These are phyloP conservation scores for Fraxinus sp. DNA, from an alignment of 305 asterid species.

Conservation along the genomic window DNA sequence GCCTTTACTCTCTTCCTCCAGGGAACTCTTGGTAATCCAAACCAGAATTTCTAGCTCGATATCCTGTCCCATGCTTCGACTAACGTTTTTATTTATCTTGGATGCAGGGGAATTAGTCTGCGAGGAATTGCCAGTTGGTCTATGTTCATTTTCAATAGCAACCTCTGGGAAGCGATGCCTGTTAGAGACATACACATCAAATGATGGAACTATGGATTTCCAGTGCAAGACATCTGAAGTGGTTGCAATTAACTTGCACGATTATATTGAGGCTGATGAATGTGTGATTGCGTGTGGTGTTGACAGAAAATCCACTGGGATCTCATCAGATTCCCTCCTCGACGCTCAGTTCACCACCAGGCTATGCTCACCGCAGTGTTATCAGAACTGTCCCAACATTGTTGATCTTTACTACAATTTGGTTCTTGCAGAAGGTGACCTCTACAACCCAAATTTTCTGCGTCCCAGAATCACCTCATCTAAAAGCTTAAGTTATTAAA, in stretches of 20 bases:
- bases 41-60: not conserved
- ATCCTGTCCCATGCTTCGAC: not conserved
- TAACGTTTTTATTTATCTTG: not conserved
- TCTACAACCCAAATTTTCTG: not conserved
- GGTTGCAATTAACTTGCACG: constrained; percentile 27
- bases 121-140: constrained; percentile 42
- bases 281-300: constrained; percentile 59
- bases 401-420: constrained; percentile 52
- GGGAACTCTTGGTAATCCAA: constrained; percentile 43
- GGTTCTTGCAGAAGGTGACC: constrained; percentile 60
- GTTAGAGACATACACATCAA: constrained; percentile 39
- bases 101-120: constrained; percentile 47
- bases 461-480: not conserved
- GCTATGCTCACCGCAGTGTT: constrained; percentile 50
- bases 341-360: constrained; percentile 35
- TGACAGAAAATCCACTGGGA: constrained; percentile 45
- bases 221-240: constrained; percentile 60
- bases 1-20: constrained; percentile 38
- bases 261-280: constrained; percentile 49
- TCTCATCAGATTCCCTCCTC: constrained; percentile 54
- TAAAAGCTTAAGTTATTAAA: not conserved
- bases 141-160: constrained; percentile 49
- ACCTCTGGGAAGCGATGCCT: constrained; percentile 49
- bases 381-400: constrained; percentile 58
- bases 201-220: constrained; percentile 23